A percentile compares a stretch with the other conserved stretches of the same genome.
Evolutionary conservation across 2,329 filamentous ascomycete genomes (phyloP).

Genomic region (Cladosporium sp.): DNA sequence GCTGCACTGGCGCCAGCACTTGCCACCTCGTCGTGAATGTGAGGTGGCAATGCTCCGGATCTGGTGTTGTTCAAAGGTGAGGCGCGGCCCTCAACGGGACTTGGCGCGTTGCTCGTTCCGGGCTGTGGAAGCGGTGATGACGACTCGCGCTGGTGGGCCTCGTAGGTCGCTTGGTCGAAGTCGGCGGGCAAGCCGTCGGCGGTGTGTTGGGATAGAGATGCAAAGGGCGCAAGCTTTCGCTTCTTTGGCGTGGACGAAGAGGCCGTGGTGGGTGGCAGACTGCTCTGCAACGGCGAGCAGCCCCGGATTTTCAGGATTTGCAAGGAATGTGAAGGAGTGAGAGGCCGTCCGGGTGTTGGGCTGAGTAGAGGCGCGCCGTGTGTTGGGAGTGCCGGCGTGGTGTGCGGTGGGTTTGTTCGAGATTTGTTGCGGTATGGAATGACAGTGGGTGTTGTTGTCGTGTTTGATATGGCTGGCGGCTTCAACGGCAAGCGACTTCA

Average conservation of each 20-base stretch:
- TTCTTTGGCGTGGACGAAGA: conserved; percentile 39
- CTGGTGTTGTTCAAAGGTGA: conserved; percentile 24
- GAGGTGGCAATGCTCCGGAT: conserved; percentile 55
- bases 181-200: neutral
- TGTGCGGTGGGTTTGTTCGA: neutral
- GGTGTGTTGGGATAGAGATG: conserved; percentile 10
- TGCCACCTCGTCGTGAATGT: conserved; percentile 54
- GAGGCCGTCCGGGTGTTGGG: conserved; percentile 1
- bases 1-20: conserved; percentile 21
- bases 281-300: conserved; percentile 20
- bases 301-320: conserved; percentile 16
- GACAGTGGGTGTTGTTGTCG: neutral
- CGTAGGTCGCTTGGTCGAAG: conserved; percentile 16
- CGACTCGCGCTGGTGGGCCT: conserved; percentile 15
- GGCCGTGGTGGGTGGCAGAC: conserved; percentile 17
- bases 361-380: neutral
- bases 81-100: conserved; percentile 20
- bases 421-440: neutral
- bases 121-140: conserved; percentile 12
- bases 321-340: conserved; percentile 17
- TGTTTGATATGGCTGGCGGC: neutral
- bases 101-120: neutral
- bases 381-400: neutral
- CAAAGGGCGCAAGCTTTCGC: conserved; percentile 45
- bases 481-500: neutral